Evolutionary conservation across 2,329 filamentous ascomycete species (phyloP).

Genomic region (Peltaster fructicola): DNA sequence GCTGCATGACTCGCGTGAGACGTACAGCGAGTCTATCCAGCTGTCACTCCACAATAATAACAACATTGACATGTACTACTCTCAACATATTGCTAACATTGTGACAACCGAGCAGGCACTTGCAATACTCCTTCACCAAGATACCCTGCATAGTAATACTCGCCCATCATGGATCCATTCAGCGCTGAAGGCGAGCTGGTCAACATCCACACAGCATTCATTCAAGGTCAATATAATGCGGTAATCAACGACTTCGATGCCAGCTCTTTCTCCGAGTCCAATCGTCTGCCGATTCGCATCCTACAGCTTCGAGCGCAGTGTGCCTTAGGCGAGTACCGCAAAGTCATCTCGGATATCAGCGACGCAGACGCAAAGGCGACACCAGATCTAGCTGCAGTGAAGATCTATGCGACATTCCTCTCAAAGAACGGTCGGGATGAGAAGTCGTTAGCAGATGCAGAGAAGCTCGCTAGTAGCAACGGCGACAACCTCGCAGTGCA

Average conservation of each 20-base stretch:
- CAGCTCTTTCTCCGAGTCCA: conserved; percentile 59
- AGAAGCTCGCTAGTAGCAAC: conserved; percentile 49
- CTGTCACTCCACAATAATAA: too few species aligned
- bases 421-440: conserved; percentile 15
- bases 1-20: too few species aligned
- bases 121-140: too few species aligned
- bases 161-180: conserved; percentile 47
- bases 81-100: too few species aligned
- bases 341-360: conserved; percentile 51
- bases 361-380: conserved; percentile 38
- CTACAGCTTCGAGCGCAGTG: conserved; percentile 69
- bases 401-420: conserved; percentile 51
- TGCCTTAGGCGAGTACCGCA: conserved; percentile 59
- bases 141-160: too few species aligned
- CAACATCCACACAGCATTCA: conserved; percentile 49
- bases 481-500: conserved; percentile 67
- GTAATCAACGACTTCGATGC: conserved; percentile 68
- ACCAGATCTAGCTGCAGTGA: conserved; percentile 60
- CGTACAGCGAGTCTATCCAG: too few species aligned
- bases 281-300: conserved; percentile 57
- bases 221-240: conserved; percentile 67
- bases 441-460: conserved; percentile 36
- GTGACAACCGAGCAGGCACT: too few species aligned
- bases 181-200: conserved; percentile 49
- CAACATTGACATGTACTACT: too few species aligned